Conservation (phyloP, 1,284 basidiomycete genomes). For the Phylloporus gajari region DNA sequence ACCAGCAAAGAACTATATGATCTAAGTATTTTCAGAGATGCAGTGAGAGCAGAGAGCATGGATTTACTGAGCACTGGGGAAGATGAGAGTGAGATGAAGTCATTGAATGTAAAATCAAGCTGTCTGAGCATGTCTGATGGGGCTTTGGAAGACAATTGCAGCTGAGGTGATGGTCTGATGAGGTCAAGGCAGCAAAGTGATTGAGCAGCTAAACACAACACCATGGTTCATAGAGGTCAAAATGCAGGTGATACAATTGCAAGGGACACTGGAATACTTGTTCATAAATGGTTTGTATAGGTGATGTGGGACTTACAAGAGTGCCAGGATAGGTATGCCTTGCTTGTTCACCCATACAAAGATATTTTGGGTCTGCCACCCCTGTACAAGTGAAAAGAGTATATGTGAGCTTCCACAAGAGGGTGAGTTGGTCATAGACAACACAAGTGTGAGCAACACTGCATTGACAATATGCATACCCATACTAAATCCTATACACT, state of each 20-base stretch:
- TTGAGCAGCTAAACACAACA: no score
- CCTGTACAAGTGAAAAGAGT: constrained; percentile 61
- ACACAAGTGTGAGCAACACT: constrained; percentile 73
- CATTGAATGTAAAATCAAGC: constrained; percentile 89
- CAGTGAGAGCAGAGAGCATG: constrained; percentile 67
- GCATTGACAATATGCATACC: constrained; percentile 67
- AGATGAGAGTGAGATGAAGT: constrained; percentile 88
- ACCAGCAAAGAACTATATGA: constrained; percentile 91
- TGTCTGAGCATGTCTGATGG: constrained; percentile 35
- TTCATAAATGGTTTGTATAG: not conserved
- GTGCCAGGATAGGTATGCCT: constrained; percentile 70
- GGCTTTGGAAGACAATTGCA: constrained; percentile 65
- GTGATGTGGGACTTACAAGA: constrained; percentile 52
- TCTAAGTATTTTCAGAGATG: constrained; percentile 76
- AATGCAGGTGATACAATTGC: no score
- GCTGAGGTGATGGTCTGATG: constrained; percentile 71
- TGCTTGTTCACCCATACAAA: constrained; percentile 65
- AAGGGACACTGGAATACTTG: constrained; percentile 18
- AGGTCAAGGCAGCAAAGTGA: constrained; percentile 59
- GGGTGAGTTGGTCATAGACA: constrained; percentile 67
- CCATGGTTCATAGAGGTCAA: no score
- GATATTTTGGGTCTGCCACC: constrained; percentile 59
- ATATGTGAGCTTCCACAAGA: constrained; percentile 75
- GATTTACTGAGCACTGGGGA: constrained; percentile 65
- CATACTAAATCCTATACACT: constrained; percentile 31